phyloP scores from a whole-genome alignment of 345 rosid genomes.

The Salix purpurea region DNA sequence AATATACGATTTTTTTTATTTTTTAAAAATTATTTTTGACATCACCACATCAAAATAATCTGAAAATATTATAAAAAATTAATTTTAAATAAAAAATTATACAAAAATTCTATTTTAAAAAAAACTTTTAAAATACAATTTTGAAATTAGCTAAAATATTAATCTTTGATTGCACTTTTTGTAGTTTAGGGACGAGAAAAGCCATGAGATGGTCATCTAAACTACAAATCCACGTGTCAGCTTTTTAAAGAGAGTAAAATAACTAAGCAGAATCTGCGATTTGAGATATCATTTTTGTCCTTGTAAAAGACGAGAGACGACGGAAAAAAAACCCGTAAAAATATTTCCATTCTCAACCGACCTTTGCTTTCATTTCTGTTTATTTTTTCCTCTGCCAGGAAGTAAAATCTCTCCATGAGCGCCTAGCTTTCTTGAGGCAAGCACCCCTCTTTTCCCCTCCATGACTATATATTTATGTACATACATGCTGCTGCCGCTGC shows the following conservation, averaged over 20 bases:
- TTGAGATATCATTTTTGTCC: conserved; percentile 5
- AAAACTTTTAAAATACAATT: too few relatives aligned
- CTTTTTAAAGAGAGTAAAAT: not conserved
- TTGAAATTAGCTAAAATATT: too few relatives aligned
- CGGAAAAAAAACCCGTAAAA: not conserved
- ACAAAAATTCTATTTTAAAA: too few relatives aligned
- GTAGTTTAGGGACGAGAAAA: not conserved
- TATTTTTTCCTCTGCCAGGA: not conserved
- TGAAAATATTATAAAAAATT: too few relatives aligned
- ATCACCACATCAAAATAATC: too few relatives aligned
- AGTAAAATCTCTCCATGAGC: conserved; percentile 25
- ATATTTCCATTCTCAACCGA: not conserved
- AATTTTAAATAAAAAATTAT: too few relatives aligned
- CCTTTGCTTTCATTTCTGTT: not conserved
- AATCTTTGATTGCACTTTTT: not conserved
- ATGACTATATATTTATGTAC: not conserved
- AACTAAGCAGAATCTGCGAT: conserved; percentile 1
- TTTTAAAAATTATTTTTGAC: too few relatives aligned
- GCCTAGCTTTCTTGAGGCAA: conserved; percentile 26
- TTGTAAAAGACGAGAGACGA: conserved; percentile 1
- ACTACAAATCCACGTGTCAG: not conserved
- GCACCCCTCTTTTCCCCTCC: not conserved
- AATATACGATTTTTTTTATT: too few relatives aligned
- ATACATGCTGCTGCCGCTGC: not conserved
- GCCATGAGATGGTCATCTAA: not conserved